A percentile compares a stretch with the other conserved stretches of the same genome.
Evolutionary conservation across 768 basidiomycete species (phyloP).

Genomic region (Amyloporia xantha): DNA sequence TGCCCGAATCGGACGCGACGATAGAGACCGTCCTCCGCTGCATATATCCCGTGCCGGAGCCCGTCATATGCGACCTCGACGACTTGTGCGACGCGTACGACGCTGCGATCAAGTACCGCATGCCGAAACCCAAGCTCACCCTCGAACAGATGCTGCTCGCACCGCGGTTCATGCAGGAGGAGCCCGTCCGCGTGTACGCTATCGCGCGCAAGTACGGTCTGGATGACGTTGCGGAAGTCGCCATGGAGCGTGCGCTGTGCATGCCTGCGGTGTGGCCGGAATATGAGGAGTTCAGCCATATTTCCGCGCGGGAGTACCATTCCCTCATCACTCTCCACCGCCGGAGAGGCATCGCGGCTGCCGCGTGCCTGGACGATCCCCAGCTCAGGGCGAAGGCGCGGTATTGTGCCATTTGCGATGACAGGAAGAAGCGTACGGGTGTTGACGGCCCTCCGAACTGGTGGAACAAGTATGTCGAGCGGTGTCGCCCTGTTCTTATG

Average conservation of each 20-base stretch:
- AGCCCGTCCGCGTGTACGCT: slow-evolving; percentile 8
- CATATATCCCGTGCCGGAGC: slow-evolving; percentile 11
- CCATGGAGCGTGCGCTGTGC: not conserved
- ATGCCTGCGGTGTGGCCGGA: slow-evolving; percentile 8
- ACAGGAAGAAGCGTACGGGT: not conserved
- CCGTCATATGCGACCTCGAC: slow-evolving; percentile 8
- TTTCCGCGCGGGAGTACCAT: slow-evolving; percentile 12
- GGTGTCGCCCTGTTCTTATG: not conserved
- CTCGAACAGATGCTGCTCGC: slow-evolving; percentile 2
- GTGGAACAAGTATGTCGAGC: not conserved
- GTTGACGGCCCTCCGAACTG: too few relatives aligned
- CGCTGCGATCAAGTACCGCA: slow-evolving; percentile 9
- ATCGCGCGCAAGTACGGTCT: slow-evolving; percentile 6
- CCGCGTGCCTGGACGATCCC: not conserved
- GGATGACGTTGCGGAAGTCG: not conserved
- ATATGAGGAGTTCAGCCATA: slow-evolving; percentile 15
- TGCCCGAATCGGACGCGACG: slow-evolving; percentile 4
- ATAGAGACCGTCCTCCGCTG: slow-evolving; percentile 10
- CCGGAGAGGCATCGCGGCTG: not conserved
- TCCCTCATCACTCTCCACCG: slow-evolving; percentile 1
- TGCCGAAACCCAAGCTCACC: not conserved
- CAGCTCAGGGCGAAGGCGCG: not conserved
- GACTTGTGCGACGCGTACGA: slow-evolving; percentile 6
- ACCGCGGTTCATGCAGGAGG: slow-evolving; percentile 3
- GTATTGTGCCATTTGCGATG: not conserved